phyloP scores from a whole-genome alignment of 805 yeast species.

The Yamadazyma akitaensis region DNA sequence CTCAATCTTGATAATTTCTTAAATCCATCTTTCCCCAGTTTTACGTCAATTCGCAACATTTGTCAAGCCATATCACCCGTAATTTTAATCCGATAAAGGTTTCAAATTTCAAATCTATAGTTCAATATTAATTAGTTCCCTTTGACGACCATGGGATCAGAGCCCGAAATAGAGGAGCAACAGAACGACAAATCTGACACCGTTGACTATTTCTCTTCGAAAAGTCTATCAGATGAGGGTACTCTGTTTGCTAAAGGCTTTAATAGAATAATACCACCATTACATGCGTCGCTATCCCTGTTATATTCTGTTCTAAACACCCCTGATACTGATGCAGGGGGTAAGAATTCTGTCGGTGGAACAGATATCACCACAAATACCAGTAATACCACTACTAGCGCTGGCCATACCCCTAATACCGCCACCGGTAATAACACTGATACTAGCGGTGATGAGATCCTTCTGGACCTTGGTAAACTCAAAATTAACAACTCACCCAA shows the following conservation, averaged over 20 bases:
- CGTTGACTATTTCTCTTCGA: neutral
- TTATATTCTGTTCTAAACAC: neutral
- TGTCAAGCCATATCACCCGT: neutral
- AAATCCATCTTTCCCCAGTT: neutral
- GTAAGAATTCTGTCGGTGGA: neutral
- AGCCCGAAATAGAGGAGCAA: neutral
- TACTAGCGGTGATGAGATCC: neutral
- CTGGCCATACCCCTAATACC: too few relatives aligned
- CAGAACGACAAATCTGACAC: neutral
- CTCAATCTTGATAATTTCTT: too few relatives aligned
- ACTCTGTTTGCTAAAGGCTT: conserved; percentile 1
- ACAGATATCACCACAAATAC: too few relatives aligned
- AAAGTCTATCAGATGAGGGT: neutral
- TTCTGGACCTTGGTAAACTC: too few relatives aligned
- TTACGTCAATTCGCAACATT: neutral
- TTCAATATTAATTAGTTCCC: neutral
- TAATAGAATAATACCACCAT: conserved; percentile 8
- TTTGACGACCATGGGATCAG: neutral
- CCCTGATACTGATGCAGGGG: neutral
- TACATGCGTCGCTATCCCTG: conserved; percentile 4
- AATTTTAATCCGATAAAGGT: neutral
- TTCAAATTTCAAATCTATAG: too few relatives aligned
- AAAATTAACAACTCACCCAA: neutral
- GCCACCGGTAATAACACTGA: neutral
- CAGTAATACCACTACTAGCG: too few relatives aligned